Evolutionary conservation across 805 yeast genomes (phyloP).

Genomic region (Spathaspora sp.): DNA sequence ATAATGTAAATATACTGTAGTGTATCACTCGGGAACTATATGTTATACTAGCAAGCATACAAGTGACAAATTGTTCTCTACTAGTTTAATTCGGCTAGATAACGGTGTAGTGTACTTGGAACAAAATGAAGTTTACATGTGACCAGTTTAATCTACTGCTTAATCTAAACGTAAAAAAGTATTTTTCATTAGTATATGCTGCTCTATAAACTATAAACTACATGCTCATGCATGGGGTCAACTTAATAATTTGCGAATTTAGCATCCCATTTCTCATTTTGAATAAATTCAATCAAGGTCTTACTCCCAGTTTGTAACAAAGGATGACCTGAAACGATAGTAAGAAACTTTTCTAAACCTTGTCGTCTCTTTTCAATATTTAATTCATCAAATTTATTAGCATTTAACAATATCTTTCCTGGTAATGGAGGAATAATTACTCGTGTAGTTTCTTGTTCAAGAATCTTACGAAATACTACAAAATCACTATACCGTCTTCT

Average conservation of each 20-base stretch:
- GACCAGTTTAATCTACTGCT: too few species aligned
- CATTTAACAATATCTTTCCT: conserved; percentile 70
- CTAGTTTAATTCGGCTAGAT: too few species aligned
- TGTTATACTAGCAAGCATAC: too few species aligned
- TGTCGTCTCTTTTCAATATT: conserved; percentile 79
- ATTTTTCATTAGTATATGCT: neutral
- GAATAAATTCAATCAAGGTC: conserved; percentile 77
- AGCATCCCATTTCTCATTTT: conserved; percentile 75
- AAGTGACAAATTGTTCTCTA: too few species aligned
- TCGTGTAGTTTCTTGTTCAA: conserved; percentile 71
- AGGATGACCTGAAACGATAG: conserved; percentile 88
- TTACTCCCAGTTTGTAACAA: conserved; percentile 81
- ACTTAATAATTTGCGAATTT: conserved; percentile 4
- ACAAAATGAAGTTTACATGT: too few species aligned
- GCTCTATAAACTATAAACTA: neutral
- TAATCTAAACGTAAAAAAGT: neutral
- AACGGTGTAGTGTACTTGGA: too few species aligned
- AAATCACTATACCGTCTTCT: conserved; percentile 90
- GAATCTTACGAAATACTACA: conserved; percentile 69
- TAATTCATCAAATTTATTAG: conserved; percentile 73
- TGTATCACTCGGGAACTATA: too few species aligned
- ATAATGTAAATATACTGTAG: too few species aligned
- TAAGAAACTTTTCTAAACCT: conserved; percentile 78
- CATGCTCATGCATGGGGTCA: too few species aligned
- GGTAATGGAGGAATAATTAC: conserved; percentile 88